Percentiles rank a stretch among this genome's conserved stretches.
phyloP scores from a whole-genome alignment of 2,329 filamentous ascomycete genomes.

The Paraphaeosphaeria sporulosa region DNA sequence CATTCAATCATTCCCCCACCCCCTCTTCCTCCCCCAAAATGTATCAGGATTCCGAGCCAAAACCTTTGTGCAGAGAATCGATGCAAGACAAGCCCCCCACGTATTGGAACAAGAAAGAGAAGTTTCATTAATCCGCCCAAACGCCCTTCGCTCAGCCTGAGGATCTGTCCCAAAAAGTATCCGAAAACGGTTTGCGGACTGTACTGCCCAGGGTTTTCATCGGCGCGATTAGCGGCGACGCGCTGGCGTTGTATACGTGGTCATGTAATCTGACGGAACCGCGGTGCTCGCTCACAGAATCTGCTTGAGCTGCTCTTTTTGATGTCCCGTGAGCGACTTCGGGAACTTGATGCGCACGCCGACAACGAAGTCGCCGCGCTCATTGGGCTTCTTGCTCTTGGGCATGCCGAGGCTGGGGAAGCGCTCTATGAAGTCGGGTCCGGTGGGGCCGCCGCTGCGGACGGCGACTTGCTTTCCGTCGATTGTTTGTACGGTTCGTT shows the following conservation, averaged over 20 bases:
- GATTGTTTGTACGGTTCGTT: constrained; percentile 88
- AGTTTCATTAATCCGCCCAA: neutral
- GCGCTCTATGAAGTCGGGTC: constrained; percentile 79
- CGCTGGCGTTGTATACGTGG: neutral
- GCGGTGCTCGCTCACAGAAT: constrained; percentile 63
- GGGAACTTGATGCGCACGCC: constrained; percentile 95
- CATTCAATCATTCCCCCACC: neutral
- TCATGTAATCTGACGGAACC: neutral
- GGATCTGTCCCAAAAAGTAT: neutral
- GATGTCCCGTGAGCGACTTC: constrained; percentile 73
- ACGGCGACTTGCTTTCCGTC: constrained; percentile 86
- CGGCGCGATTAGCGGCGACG: neutral
- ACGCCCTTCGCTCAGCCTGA: constrained; percentile 10
- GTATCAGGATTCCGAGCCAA: neutral
- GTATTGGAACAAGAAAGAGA: neutral
- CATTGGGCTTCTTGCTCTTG: constrained; percentile 83
- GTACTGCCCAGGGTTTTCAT: neutral
- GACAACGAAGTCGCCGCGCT: constrained; percentile 87
- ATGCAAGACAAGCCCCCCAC: neutral
- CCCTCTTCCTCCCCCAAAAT: neutral
- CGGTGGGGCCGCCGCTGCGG: constrained; percentile 82
- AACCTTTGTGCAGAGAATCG: constrained; percentile 7
- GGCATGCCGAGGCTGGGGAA: constrained; percentile 95
- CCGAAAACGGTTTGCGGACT: neutral
- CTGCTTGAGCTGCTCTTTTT: constrained; percentile 83